Base-by-base conservation (phyloP, 345 rosid species). In the Euphorbia lathyris region DNA sequence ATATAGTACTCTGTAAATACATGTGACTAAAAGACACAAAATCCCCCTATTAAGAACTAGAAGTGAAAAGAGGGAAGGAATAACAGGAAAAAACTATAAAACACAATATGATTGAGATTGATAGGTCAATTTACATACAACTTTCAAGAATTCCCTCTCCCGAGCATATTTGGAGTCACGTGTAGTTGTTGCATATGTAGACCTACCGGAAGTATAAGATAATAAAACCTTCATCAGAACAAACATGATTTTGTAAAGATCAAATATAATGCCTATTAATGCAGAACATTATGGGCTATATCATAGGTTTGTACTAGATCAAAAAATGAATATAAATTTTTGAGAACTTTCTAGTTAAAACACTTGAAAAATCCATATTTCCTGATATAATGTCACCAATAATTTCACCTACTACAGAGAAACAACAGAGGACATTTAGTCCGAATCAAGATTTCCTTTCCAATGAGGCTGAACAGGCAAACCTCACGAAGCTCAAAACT, bases 91-190 rank as follows among this genome's bases (percentile, higher is more conserved):
- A 66, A 55, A 58, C 19, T 43, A 12, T 17, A 62, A 70, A 57
- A 19, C 20, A 66, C 43, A 59, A 22, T 30, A 67, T 7, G 27
- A 38, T 71, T 22, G 19, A 50, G 67, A 59, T 65, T 30, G n/a
- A 62, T 9, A 62, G 25, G 36, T 65, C 34, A 40, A 58, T 72
- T 53, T 63, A 74, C 98, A 71, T 91, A 94, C 98, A 81, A 89
- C 98, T 83, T 88, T 87, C 66, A 95, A 90, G 79, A 95, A 95
- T 63, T 92, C 98, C 81, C 97, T 88, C 77, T 92, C 96, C 63
- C 92, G 84, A 50, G 88, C 90, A 72, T 95, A 95, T 80, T 84
- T 95, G 67, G 97, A 92, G 79, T 91, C 99, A 1, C 97, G 91
- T 53, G 86, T 71, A 13, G 99, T 92, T 26, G 92, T 92, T 64